Percentiles rank a stretch among this genome's conserved stretches.
These are phyloP conservation scores for Beauveria asiatica DNA, from an alignment of 2,329 filamentous ascomycete genomes.

Conservation along the genomic window DNA sequence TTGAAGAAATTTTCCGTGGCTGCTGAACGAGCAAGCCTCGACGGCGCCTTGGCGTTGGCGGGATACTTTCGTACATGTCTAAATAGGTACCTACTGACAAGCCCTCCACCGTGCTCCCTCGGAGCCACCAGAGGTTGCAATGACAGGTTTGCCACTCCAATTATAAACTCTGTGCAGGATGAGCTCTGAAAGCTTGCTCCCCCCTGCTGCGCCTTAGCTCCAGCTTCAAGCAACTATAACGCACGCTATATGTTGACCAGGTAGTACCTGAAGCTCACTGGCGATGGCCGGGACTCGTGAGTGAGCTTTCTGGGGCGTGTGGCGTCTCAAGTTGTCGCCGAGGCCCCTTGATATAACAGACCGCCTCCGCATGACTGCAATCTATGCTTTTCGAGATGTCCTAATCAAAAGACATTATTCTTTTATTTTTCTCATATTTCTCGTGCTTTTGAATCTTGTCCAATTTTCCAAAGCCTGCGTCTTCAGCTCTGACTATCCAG, in stretches of 20 bases:
- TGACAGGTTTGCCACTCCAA: too few relatives aligned
- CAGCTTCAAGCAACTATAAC: neutral
- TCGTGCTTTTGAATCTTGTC: neutral
- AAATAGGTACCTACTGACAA: too few relatives aligned
- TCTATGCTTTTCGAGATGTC: neutral
- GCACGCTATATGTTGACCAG: neutral
- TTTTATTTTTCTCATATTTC: neutral
- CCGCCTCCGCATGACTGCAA: neutral
- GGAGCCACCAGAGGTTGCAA: too few relatives aligned
- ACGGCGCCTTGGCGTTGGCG: too few relatives aligned
- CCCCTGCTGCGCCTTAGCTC: neutral
- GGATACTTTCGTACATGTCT: too few relatives aligned
- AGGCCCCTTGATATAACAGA: neutral
- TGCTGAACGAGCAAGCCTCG: too few relatives aligned
- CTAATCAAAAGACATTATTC: neutral
- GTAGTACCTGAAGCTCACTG: neutral
- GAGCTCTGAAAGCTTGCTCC: neutral
- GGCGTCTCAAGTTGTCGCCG: constrained; percentile 7
- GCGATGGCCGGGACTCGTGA: neutral
- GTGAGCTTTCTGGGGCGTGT: constrained; percentile 6
- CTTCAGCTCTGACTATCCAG: too few relatives aligned
- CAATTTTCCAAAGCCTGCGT: neutral
- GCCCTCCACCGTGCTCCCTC: too few relatives aligned
- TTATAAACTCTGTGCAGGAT: too few relatives aligned
- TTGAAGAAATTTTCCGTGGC: too few relatives aligned